Evolutionary conservation across 371 early-diverging fungal species (phyloP), one percentile per base, ranked within the genome.

Genomic region (Mucor mucedo): DNA sequence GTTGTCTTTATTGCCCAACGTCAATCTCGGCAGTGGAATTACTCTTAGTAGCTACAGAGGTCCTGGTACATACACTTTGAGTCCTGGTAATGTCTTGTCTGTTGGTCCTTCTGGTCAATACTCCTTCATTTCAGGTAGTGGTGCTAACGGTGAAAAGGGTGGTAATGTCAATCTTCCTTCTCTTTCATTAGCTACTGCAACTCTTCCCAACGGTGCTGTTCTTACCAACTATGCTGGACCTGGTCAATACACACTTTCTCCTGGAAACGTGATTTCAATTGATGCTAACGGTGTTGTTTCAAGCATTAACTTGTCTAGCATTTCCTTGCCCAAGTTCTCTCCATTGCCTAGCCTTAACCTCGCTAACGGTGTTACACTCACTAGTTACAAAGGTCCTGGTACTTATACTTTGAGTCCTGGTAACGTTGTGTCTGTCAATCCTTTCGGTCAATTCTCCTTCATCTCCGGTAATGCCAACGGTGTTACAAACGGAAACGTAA

Each of bases 51-150:
- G 27, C 35, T 35, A 35, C 29, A 55, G 2, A 49, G 63, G 60
- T 11, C 60, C 60, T 50, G 60, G 60, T 27, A 41, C 16, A 2
- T 63, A 63, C 2, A 63, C 63, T 5, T 11, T 63, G 1, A 48
- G 40, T 27, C 63, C 63, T 50, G 35, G 35, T 35, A 35, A 35
- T 35, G 35, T 35, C 8, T 4, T 35, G 8, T 35, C 35, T 35
- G 35, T 35, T 35, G 35, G 35, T 35, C 8, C 35, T 35, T 8
- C 4, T 35, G 35, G 35, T 35, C 6, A 35, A 35, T 35, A 6
- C 8, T 35, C 35, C 4, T 35, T 35, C 8, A 35, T 35, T 8
- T 35, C 35, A 4, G 35, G 35, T 6, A 35, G 35, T 8, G 35
- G 35, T 35, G 35, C 8, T 35, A 35, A 35, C 35, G 35, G 35